Base-by-base conservation (phyloP, 345 rosid species). In the Eucalyptus lansdowneana region DNA sequence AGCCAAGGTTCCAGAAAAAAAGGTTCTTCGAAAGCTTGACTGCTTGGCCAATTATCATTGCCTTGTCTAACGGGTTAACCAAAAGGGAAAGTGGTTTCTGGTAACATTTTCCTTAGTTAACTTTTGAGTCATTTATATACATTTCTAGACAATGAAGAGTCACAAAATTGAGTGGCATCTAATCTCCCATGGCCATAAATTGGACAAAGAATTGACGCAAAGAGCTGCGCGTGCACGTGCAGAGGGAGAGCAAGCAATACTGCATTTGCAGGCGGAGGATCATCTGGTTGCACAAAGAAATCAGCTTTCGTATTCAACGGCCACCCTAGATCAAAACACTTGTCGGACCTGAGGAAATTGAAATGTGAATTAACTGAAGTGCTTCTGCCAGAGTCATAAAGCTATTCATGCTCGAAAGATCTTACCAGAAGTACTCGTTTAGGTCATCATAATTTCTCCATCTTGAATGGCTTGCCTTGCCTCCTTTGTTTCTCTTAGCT, bases 391-490 rank as follows among this genome's bases (percentile, higher is more conserved):
- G 8, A 17, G 27, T 72, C 44, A 72, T 72, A 72, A 45, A 29
- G 10, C 6, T 10, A 65, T 34, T 72, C 49, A 87, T 42, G 4
- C 60, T 86, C 86, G 87, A 92, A 62, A 76, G 37, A 91, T 92
- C 94, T 93, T 90, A 98, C 99, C 99, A 98, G 89, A 98, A 98
- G 93, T 96, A 98, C 94, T 98, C 99, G 90, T 98, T 98, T 86
- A 98, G 89, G 91, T 98, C 99, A 91, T 98, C 99, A 90, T 98
- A 98, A 89, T 98, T 98, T 93, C 99, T 98, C 99, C 99, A 98
- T 92, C 89, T 95, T 65, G 99, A 96, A 94, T 97, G 99, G 93
- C 99, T 97, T 87, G 96, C 97, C 91, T 91, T 96, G 91, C 99
- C 99, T 87, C 90, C 91, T 92, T 92, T 91, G 94, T 95, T 98